Evolutionary conservation across 495 filamentous ascomycete genomes (phyloP).

Genomic region (Tuber umbilicatum): DNA sequence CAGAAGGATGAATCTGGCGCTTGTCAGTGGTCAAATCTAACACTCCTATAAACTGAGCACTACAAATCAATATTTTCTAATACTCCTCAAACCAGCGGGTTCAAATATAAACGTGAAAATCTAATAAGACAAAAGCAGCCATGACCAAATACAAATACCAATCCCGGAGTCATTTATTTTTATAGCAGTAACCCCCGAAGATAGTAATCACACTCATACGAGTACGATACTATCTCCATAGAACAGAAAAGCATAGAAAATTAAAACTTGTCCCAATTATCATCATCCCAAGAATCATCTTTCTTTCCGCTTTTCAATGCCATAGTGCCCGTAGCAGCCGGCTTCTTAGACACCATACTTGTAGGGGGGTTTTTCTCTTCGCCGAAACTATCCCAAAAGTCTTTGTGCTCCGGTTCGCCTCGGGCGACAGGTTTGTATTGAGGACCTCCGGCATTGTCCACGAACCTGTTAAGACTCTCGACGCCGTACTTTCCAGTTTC

Average conservation of each 20-base stretch:
- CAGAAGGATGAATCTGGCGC: background rate
- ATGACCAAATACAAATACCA: background rate
- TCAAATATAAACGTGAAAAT: background rate
- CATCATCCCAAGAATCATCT: conserved; percentile 40
- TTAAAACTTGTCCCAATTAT: conserved; percentile 41
- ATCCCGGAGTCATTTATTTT: background rate
- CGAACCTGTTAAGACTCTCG: conserved; percentile 72
- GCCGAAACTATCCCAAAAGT: conserved; percentile 86
- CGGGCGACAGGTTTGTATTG: conserved; percentile 41
- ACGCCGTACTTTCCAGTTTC: conserved; percentile 69
- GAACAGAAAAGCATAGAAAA: background rate
- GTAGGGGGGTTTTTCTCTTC: conserved; percentile 12
- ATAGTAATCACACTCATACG: background rate
- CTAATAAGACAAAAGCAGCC: background rate
- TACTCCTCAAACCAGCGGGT: background rate
- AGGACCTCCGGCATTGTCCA: conserved; percentile 42
- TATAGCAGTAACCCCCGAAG: background rate
- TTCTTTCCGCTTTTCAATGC: conserved; percentile 42
- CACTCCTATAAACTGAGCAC: background rate
- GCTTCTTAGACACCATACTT: conserved; percentile 22
- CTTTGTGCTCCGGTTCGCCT: conserved; percentile 63
- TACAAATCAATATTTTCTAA: background rate
- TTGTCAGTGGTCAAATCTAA: background rate
- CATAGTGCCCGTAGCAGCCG: conserved; percentile 45
- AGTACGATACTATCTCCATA: background rate